Base-by-base conservation (phyloP, 345 rosid species). In the Schrenkiella parvula region DNA sequence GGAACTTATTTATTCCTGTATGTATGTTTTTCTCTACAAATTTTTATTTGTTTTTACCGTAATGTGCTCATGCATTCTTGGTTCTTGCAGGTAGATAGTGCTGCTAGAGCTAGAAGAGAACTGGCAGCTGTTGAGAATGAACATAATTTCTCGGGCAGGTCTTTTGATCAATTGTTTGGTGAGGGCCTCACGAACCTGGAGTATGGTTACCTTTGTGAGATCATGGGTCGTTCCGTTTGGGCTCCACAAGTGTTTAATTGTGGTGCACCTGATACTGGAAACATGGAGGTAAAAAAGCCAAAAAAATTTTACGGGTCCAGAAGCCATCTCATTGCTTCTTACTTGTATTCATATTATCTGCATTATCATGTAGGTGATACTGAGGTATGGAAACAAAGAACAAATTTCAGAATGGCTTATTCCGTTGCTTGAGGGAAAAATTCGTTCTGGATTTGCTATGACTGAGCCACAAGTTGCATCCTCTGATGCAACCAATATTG, bases 401-500 rank as follows among this genome's bases (percentile, higher is more conserved):
- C 99, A 95, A 74, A 82, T 75, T 15, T 81, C 80, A 25, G 80
- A 95, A 75, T 91, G 97, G 97, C 99, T 91, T 64, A 72, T 91
- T 71, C 99, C 99, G 15, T 72, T 95, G 82, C 97, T 95, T 48
- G 86, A 89, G 66, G 99, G 99, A 60, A 86, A 83, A 79, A 87
- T 91, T 63, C 93, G 99, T 51, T 95, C 99, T 64, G 99, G 92
- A 79, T 95, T 95, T 75, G 99, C 99, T 54, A 95, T 95, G 97
- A 95, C 99, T 48, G 99, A 95, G 76, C 99, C 99, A 17, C 89
- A 84, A 77, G 99, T 95, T 80, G 99, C 99, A 35, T 95, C 99
- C 25, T 95, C 99, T 66, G 99, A 95, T 82, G 99, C 97, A 66
- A 95, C 99, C 63, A 95, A 95, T 74, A 89, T 95, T 31, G 97